Conservation (phyloP, 1,139 yeast genomes). For the Starmera stellimalicola region DNA sequence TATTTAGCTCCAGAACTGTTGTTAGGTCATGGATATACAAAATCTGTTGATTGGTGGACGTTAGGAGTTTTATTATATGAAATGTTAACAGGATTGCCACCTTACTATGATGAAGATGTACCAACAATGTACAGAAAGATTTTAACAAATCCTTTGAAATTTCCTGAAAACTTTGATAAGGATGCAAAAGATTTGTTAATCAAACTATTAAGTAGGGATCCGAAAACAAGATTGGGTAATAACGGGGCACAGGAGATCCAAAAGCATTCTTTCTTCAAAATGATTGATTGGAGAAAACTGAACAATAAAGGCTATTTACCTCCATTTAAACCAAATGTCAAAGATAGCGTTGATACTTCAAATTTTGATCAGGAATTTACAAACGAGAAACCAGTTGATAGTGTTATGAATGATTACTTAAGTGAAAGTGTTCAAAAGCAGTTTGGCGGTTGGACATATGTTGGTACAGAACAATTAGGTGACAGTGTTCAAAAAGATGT, state of each 20-base stretch:
- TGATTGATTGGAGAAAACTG: constrained; percentile 84
- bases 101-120: constrained; percentile 92
- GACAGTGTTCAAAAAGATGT: constrained; percentile 4
- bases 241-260: constrained; percentile 83
- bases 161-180: constrained; percentile 82
- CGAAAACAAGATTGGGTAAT: constrained; percentile 63
- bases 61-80: constrained; percentile 87
- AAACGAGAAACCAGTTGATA: constrained; percentile 86
- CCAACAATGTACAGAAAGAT: constrained; percentile 92
- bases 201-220: constrained; percentile 78
- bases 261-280: constrained; percentile 77
- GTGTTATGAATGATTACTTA: constrained; percentile 85
- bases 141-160: constrained; percentile 75
- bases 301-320: constrained; percentile 86
- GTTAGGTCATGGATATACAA: constrained; percentile 86
- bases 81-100: constrained; percentile 95
- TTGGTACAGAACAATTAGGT: constrained; percentile 42
- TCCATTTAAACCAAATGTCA: constrained; percentile 91
- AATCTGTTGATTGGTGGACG: constrained; percentile 98
- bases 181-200: constrained; percentile 80
- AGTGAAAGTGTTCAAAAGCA: constrained; percentile 91
- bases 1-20: constrained; percentile 92
- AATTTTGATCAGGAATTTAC: constrained; percentile 93
- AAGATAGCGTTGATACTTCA: constrained; percentile 78
- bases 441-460: constrained; percentile 98